A percentile compares a stretch with the other conserved stretches of the same genome.
Conservation (phyloP, 257 asterid genomes). For the Nicotiana tabacum region DNA sequence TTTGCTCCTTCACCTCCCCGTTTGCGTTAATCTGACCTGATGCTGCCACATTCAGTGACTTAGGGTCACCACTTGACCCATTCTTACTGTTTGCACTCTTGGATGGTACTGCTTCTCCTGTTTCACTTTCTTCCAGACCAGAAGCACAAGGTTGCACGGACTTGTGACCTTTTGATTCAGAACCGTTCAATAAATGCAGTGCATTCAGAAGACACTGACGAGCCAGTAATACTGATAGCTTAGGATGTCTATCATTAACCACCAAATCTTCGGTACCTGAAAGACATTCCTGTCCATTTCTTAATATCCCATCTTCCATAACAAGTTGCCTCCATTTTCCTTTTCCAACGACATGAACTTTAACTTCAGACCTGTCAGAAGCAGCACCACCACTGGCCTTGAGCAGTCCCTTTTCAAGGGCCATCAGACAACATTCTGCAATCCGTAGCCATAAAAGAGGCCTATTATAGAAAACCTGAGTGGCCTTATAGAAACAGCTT, state of each 20-base stretch:
- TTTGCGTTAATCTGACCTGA: conserved; percentile 41
- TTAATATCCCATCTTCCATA: conserved; percentile 31
- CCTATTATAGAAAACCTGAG: conserved; percentile 44
- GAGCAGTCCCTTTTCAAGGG: conserved; percentile 65
- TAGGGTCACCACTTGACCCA: conserved; percentile 31
- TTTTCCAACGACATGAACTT: conserved; percentile 62
- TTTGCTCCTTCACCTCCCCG: conserved; percentile 70
- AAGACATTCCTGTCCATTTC: conserved; percentile 23
- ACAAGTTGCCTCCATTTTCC: conserved; percentile 89
- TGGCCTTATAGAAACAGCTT: conserved; percentile 62
- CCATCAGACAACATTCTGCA: conserved; percentile 91
- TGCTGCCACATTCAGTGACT: conserved; percentile 27
- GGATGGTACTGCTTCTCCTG: conserved; percentile 31
- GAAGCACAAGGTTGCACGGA: conserved; percentile 23
- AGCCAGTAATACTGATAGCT: conserved; percentile 60
- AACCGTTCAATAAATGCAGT: conserved; percentile 46
- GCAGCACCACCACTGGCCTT: conserved; percentile 26
- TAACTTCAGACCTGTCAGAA: conserved; percentile 41
- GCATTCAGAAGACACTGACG: conserved; percentile 70
- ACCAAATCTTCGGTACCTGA: conserved; percentile 28
- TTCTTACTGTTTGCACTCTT: conserved; percentile 30
- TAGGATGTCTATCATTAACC: conserved; percentile 33
- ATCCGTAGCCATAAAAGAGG: conserved; percentile 84
- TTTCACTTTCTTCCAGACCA: conserved; percentile 38
- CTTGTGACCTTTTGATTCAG: conserved; percentile 36